These are phyloP conservation scores for Cryptococcus sp. DNA, from an alignment of 1,284 basidiomycete genomes.

Conservation along the genomic window DNA sequence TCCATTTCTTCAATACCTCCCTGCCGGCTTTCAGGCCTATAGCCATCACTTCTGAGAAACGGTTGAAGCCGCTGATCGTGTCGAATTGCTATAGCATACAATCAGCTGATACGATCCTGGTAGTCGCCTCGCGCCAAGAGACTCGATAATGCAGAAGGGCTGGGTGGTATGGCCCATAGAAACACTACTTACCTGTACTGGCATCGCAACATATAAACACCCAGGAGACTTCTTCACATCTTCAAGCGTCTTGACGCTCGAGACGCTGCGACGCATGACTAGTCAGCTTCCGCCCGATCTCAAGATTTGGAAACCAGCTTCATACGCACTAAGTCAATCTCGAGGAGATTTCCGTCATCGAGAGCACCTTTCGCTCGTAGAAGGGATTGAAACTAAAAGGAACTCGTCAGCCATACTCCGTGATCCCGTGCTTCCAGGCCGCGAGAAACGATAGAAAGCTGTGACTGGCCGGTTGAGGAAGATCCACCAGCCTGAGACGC, in stretches of 20 bases:
- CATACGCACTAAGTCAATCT: slow-evolving; percentile 84
- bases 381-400: slow-evolving; percentile 69
- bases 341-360: slow-evolving; percentile 95
- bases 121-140: too few species aligned
- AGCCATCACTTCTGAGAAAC: slow-evolving; percentile 63
- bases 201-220: slow-evolving; percentile 92
- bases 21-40: slow-evolving; percentile 78
- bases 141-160: not conserved
- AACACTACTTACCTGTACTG: slow-evolving; percentile 73
- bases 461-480: slow-evolving; percentile 76
- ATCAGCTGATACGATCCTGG: not conserved
- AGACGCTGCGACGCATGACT: slow-evolving; percentile 66
- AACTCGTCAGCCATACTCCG: not conserved
- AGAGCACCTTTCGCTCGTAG: slow-evolving; percentile 76
- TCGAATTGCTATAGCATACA: slow-evolving; percentile 37
- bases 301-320: not conserved
- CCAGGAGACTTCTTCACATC: slow-evolving; percentile 87
- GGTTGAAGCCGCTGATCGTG: slow-evolving; percentile 53
- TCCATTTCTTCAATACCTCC: slow-evolving; percentile 74
- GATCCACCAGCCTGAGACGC: slow-evolving; percentile 96
- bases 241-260: slow-evolving; percentile 90
- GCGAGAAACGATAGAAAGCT: slow-evolving; percentile 11
- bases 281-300: not conserved
- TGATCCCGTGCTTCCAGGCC: not conserved
- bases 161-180: not conserved